A percentile compares a stretch with the other conserved stretches of the same genome.
phyloP scores from a whole-genome alignment of 2,329 filamentous ascomycete genomes.

The Colletotrichum lentis region DNA sequence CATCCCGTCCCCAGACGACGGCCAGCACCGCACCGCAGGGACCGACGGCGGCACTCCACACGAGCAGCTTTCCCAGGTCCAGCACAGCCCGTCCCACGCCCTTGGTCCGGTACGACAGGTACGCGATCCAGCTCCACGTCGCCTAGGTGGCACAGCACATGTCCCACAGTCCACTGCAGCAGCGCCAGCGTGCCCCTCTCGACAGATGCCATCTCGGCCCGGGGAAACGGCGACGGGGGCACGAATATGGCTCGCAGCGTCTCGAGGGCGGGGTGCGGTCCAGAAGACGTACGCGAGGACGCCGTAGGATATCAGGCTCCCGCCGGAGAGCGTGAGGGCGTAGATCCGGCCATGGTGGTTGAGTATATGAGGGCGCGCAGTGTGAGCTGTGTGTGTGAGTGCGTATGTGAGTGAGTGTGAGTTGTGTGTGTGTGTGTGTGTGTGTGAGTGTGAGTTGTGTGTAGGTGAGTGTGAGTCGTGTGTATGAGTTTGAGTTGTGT shows the following conservation, averaged over 20 bases:
- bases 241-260: constrained; percentile 33
- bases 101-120: constrained; percentile 27
- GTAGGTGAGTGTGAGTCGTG: no score
- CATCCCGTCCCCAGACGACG: constrained; percentile 40
- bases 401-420: no score
- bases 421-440: no score
- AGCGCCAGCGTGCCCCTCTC: constrained; percentile 33
- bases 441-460: no score
- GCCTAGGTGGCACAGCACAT: constrained; percentile 38
- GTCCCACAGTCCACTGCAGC: constrained; percentile 43
- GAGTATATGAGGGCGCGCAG: no score
- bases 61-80: constrained; percentile 12
- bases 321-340: constrained; percentile 16
- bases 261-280: neutral
- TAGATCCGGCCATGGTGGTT: constrained; percentile 34
- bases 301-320: constrained; percentile 20
- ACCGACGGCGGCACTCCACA: constrained; percentile 35
- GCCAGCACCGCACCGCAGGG: constrained; percentile 39
- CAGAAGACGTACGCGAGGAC: constrained; percentile 25
- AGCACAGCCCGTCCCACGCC: constrained; percentile 6
- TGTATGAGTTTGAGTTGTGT: no score
- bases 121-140: constrained; percentile 27
- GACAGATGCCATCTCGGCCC: constrained; percentile 20
- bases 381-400: neutral
- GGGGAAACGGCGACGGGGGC: constrained; percentile 10